Conservation (phyloP, 306 rosid species). For the Argentina anserina region DNA sequence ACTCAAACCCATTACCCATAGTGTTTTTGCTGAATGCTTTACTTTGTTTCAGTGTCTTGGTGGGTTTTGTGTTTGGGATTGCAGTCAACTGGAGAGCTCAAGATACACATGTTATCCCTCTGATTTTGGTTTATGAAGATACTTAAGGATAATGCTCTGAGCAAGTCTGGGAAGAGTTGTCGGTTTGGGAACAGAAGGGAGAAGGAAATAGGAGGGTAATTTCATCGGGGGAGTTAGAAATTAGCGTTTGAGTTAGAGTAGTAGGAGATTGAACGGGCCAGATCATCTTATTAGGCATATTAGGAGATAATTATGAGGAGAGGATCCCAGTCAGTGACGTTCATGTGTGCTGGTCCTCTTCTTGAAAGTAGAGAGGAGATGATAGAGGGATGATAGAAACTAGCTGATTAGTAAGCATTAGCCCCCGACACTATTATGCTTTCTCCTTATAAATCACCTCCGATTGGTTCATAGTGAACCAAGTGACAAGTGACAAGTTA, state of each 20-base stretch:
- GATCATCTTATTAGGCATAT: no score
- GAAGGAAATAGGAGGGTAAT: no score
- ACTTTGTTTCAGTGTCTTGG: slow-evolving; percentile 22
- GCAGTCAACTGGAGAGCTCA: slow-evolving; percentile 96
- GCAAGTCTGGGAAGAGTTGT: no score
- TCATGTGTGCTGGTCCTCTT: background rate
- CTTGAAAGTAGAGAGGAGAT: background rate
- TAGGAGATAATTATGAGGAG: no score
- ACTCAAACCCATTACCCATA: slow-evolving; percentile 4
- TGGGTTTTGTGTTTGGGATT: slow-evolving; percentile 56
- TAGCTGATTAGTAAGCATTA: background rate
- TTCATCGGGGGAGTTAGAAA: no score
- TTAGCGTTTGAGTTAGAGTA: no score
- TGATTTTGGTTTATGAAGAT: slow-evolving; percentile 70
- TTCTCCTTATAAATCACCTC: background rate
- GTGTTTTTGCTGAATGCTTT: slow-evolving; percentile 14
- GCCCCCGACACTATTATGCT: background rate
- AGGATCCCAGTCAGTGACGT: no score
- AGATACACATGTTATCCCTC: slow-evolving; percentile 62
- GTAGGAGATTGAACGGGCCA: no score
- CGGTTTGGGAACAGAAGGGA: no score
- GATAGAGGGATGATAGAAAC: background rate
- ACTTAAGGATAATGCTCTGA: slow-evolving; percentile 74
- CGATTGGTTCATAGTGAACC: background rate
- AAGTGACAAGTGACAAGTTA: background rate